Percentiles rank a stretch among this genome's conserved stretches.
Conservation (phyloP, 805 yeast genomes). For the Lachancea nothofagi region DNA sequence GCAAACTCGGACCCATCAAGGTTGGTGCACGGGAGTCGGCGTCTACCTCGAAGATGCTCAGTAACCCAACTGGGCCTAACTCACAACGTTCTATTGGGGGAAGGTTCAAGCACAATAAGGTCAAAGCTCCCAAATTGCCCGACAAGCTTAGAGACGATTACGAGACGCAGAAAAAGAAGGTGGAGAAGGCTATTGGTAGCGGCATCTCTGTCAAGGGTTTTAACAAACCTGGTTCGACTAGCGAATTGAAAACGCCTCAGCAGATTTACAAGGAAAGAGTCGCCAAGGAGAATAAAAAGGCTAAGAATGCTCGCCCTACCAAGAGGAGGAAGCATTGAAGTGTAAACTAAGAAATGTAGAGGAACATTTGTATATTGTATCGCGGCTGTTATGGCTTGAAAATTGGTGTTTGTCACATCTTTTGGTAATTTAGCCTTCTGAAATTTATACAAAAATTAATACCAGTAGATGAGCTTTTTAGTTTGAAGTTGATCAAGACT, state of each 20-base stretch:
- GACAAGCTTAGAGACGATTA: conserved; percentile 87
- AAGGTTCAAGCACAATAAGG: conserved; percentile 66
- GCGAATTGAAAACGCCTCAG: conserved; percentile 62
- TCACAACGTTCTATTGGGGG: conserved; percentile 35
- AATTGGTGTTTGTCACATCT: not conserved
- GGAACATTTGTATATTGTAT: too few relatives aligned
- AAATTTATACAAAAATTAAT: not conserved
- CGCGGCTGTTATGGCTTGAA: not conserved
- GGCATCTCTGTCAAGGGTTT: conserved; percentile 70
- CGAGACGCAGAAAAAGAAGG: conserved; percentile 73
- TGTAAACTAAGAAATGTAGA: not conserved
- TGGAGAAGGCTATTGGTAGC: conserved; percentile 67
- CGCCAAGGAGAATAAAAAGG: conserved; percentile 62
- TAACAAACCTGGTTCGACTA: conserved; percentile 35
- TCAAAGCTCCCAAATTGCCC: conserved; percentile 83
- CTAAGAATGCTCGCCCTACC: conserved; percentile 79
- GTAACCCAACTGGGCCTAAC: conserved; percentile 27
- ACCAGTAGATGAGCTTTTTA: too few relatives aligned
- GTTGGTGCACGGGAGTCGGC: conserved; percentile 50
- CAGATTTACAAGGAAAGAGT: conserved; percentile 76
- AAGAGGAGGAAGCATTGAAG: conserved; percentile 36
- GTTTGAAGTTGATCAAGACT: not conserved
- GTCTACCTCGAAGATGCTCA: conserved; percentile 31
- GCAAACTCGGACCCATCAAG: conserved; percentile 48
- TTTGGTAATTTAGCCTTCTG: not conserved